Percentiles rank a stretch among this genome's conserved stretches.
phyloP scores from a whole-genome alignment of 352 stramenopile genomes.

The Phytophthora melonis region DNA sequence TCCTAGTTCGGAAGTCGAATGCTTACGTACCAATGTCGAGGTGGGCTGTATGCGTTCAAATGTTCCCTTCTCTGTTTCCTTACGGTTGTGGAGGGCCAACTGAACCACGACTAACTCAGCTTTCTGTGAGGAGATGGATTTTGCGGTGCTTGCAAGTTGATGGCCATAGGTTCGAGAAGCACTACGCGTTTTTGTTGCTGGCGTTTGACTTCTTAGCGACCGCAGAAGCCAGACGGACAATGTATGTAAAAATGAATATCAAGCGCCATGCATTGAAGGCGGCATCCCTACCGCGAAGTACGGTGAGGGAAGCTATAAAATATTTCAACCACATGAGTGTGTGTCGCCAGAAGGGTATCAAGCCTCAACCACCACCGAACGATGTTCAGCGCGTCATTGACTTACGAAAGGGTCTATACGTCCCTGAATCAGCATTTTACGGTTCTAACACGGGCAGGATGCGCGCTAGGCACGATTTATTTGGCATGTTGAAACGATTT shows the following conservation, averaged over 20 bases:
- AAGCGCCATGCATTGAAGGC: conserved; percentile 18
- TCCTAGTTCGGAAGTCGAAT: conserved; percentile 18
- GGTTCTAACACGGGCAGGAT: conserved; percentile 29
- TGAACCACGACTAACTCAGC: conserved; percentile 5
- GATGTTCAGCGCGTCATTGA: conserved; percentile 21
- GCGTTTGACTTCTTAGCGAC: conserved; percentile 30
- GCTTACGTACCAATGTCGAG: not conserved
- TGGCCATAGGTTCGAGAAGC: conserved; percentile 30
- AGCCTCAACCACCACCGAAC: not conserved
- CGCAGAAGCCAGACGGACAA: conserved; percentile 14
- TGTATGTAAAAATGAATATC: conserved; percentile 36
- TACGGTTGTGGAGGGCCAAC: conserved; percentile 35
- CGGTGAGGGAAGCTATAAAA: no score
- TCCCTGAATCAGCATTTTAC: conserved; percentile 25
- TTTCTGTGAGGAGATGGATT: conserved; percentile 35
- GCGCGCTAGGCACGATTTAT: conserved; percentile 25
- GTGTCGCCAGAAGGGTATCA: not conserved
- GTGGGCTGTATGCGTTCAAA: conserved; percentile 10
- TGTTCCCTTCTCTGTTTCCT: conserved; percentile 39
- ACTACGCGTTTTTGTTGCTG: conserved; percentile 41
- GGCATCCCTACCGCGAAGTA: not conserved
- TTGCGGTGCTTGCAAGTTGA: conserved; percentile 24
- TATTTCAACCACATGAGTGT: conserved; percentile 1
- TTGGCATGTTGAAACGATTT: conserved; percentile 36
- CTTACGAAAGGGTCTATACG: conserved; percentile 27